Base-by-base conservation (phyloP, 2,329 filamentous ascomycete species). In the Penicillium sp. region DNA sequence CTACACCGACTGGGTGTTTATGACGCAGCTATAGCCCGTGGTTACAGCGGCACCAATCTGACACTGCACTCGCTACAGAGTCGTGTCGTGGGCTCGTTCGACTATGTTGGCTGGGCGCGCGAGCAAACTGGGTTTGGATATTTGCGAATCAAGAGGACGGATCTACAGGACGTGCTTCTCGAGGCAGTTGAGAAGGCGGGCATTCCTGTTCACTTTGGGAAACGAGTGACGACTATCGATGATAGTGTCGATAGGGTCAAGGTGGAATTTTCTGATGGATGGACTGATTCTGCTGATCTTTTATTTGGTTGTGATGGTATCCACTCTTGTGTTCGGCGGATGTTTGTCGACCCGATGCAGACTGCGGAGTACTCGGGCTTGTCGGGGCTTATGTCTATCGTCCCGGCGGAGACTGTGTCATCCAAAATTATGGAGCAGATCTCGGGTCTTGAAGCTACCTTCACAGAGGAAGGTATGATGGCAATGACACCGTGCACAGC, bases 251-350 rank as follows among this genome's bases (percentile, higher is more conserved):
- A 54, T 18, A 38, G 46, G 20, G 58, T 67, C 9, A 59, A 50
- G 1, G 59, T 62, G 5, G 52, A 45, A 6, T 69, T 69, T 44
- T 53, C 59, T 6, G 65, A 69, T 50, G 63, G 66, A 15, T 50
- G 48, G 8, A 64, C 38, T 8, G 62, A 61, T 31, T 52, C 48
- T 0, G 65, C 60, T 1, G 62, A 66, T 51, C n/a, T 69, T 8
- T 33, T 69, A 3, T 53, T 74, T 12, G 71, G 70, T 0, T 72
- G 70, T 54, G 71, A 74, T 55, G 71, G 71, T 1, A 69, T 73
- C 24, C 70, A 73, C 44, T 72, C 70, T 1, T 49, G 55, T 27
- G 66, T 72, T 9, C 66, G 71, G 8, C 58, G 45, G 13, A 32
- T 54, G 2, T 57, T 66, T 43, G 59, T 73, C 31, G 62, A 69